Conservation (phyloP, 768 basidiomycete species). For the Naganishia randhawae region DNA sequence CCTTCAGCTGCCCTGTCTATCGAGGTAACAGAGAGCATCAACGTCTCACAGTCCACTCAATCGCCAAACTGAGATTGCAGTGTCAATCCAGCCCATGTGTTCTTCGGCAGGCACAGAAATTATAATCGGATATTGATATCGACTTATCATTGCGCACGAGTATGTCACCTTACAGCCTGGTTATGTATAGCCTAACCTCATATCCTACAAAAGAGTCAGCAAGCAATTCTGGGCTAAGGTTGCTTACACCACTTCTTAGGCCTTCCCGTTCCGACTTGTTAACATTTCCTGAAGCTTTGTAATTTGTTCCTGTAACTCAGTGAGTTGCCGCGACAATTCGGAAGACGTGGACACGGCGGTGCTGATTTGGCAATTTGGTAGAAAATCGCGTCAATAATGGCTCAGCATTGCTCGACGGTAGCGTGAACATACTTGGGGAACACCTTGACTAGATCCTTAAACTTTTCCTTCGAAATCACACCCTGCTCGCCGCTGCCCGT, state of each 20-base stretch:
- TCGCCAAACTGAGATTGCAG: too few species aligned
- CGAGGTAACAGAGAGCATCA: too few species aligned
- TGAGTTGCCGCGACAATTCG: constrained; percentile 41
- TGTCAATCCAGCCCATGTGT: too few species aligned
- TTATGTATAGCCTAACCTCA: background rate
- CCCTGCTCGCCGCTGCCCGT: constrained; percentile 72
- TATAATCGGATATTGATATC: background rate
- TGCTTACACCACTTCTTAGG: background rate
- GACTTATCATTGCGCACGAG: background rate
- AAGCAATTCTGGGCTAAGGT: background rate
- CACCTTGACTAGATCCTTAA: constrained; percentile 38
- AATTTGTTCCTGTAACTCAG: constrained; percentile 37
- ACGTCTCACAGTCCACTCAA: too few species aligned
- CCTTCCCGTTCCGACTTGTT: constrained; percentile 22
- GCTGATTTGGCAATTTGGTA: constrained; percentile 26
- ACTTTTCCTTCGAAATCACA: constrained; percentile 55
- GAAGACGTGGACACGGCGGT: constrained; percentile 45
- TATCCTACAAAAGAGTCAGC: background rate
- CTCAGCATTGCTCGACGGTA: background rate
- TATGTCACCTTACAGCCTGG: background rate
- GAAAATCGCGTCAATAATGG: background rate
- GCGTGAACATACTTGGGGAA: constrained; percentile 47
- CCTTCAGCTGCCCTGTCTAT: too few species aligned
- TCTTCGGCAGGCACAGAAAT: too few species aligned
- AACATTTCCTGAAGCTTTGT: constrained; percentile 39